Evolutionary conservation across 805 yeast genomes (phyloP), one percentile per base, ranked within the genome.

Genomic region (Candida easanensis): DNA sequence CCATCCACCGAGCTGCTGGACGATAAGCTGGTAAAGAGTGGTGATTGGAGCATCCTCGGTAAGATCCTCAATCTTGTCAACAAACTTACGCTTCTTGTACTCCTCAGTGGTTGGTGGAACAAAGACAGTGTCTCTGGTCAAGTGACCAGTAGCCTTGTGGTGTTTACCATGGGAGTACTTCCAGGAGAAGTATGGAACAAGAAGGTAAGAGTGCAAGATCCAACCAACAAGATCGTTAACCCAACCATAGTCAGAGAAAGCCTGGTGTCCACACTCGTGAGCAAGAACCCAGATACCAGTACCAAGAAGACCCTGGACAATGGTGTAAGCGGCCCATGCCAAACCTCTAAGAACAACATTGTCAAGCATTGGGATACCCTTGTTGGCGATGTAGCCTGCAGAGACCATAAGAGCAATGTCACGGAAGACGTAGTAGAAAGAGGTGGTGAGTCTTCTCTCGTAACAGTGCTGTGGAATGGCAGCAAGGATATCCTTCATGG

Each of bases 221-320:
- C 83, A 79, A 41, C 84, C 84, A 45, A 76, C 71, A 21, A 70
- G 57, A 57, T 78, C 82, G 54, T 79, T 79, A 40, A 79, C 68
- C 54, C 59, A 60, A 45, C 65, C 69, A 54, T 75, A 75, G 52
- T 78, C 80, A 30, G 79, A 71, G 57, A 79, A 79, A 16, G 83
- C 83, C 40, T 73, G 74, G 58, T 79, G 84, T 33, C 84, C 83
- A 67, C 84, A 79, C 62, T 77, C 82, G 58, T 77, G 83, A 36
- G 81, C 82, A 58, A 79, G 61, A 48, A 79, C 75, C 84, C 83
- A 79, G 39, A 77, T 60, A 34, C 84, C 84, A 44, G 76, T 71
- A 6, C 79, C 78, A 50, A 76, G 70, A 45, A 76, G 63, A 42
- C 81, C 76, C 50, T 68, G 62, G 46, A 58, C 45, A 51, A 61